Conservation (phyloP, 2,329 filamentous ascomycete species). For the Metarhizium anisopliae region DNA sequence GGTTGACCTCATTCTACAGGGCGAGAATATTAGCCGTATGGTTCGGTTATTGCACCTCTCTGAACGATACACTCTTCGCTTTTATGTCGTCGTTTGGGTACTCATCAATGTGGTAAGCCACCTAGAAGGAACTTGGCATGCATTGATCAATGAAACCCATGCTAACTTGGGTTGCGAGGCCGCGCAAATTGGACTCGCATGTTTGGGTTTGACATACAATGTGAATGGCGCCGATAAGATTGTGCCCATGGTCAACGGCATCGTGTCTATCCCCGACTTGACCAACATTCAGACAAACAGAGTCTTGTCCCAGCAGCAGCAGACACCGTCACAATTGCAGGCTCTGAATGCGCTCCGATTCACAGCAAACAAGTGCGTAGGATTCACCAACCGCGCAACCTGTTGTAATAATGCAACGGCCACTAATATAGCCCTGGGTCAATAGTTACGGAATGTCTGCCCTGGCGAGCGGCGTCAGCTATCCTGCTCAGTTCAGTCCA, state of each 20-base stretch:
- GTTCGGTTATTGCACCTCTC: slow-evolving; percentile 12
- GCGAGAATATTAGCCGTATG: slow-evolving; percentile 16
- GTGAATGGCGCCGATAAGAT: slow-evolving; percentile 26
- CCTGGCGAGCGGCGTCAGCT: slow-evolving; percentile 17
- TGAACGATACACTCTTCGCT: slow-evolving; percentile 8
- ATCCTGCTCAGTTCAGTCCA: slow-evolving; percentile 5
- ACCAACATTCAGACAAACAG: slow-evolving; percentile 22
- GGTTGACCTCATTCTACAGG: slow-evolving; percentile 14
- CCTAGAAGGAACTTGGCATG: background rate
- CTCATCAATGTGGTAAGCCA: slow-evolving; percentile 14
- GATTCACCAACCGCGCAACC: background rate
- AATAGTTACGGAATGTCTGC: slow-evolving; percentile 29
- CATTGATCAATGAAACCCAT: background rate
- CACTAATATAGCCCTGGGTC: background rate
- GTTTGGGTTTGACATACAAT: slow-evolving; percentile 32
- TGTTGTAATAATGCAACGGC: no score
- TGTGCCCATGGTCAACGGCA: slow-evolving; percentile 23
- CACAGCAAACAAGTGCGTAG: slow-evolving; percentile 29
- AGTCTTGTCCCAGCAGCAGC: slow-evolving; percentile 14
- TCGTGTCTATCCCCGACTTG: slow-evolving; percentile 28
- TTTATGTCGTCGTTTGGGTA: slow-evolving; percentile 14
- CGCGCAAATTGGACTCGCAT: slow-evolving; percentile 33
- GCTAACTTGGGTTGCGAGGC: slow-evolving; percentile 14
- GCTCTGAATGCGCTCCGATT: slow-evolving; percentile 27
- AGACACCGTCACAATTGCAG: slow-evolving; percentile 5